phyloP scores from a whole-genome alignment of 257 asterid genomes.

The Jasminum sambac region DNA sequence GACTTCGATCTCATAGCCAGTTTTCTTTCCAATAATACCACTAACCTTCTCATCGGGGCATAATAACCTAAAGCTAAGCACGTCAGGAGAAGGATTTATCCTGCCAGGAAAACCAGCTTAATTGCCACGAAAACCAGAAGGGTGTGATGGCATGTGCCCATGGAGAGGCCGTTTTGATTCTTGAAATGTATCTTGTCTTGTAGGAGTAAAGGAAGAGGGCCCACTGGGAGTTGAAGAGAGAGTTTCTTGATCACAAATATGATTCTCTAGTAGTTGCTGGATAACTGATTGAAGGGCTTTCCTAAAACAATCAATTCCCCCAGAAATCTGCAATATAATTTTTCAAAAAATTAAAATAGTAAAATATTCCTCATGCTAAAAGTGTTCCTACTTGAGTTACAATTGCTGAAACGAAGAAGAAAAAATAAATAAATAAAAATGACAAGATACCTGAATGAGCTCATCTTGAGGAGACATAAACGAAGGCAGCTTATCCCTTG shows the following conservation, averaged over 20 bases:
- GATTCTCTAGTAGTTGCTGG: conserved; percentile 53
- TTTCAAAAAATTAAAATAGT: neutral
- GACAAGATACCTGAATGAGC: conserved; percentile 72
- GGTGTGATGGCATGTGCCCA: conserved; percentile 60
- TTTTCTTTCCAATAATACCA: conserved; percentile 92
- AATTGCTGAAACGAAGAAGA: no score
- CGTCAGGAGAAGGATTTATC: conserved; percentile 55
- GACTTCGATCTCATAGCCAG: conserved; percentile 88
- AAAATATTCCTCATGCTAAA: no score
- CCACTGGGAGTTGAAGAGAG: conserved; percentile 45
- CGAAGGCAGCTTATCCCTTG: conserved; percentile 81
- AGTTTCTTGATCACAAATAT: conserved; percentile 49
- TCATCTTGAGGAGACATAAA: conserved; percentile 85
- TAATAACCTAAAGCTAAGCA: conserved; percentile 63
- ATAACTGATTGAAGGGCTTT: conserved; percentile 70
- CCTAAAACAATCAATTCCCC: conserved; percentile 55
- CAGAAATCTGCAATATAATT: conserved; percentile 67
- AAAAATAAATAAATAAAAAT: no score
- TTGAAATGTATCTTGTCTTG: conserved; percentile 50
- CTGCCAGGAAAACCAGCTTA: conserved; percentile 55
- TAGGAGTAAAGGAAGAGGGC: conserved; percentile 46
- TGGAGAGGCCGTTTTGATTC: conserved; percentile 56
- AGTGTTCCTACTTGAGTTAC: no score
- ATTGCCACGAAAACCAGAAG: conserved; percentile 63
- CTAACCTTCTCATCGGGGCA: conserved; percentile 91